phyloP scores from a whole-genome alignment of 2,329 filamentous ascomycete genomes.

The Curvularia eragrostidis region DNA sequence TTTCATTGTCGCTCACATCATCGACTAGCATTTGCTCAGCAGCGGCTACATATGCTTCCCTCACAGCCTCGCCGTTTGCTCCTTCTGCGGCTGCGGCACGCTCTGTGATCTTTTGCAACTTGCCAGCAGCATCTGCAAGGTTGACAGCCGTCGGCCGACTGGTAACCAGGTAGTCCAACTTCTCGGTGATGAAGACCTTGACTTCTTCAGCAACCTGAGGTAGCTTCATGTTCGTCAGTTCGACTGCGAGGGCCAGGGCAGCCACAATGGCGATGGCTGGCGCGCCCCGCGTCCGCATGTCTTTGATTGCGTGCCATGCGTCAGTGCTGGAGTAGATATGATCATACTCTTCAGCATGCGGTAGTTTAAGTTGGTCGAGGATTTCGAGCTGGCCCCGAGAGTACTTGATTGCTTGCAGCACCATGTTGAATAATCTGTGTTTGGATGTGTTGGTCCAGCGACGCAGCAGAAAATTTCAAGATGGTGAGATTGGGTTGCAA shows the following conservation, averaged over 20 bases:
- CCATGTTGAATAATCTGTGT: slow-evolving; percentile 47
- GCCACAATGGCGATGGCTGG: slow-evolving; percentile 99
- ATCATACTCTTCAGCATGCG: slow-evolving; percentile 81
- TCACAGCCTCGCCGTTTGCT: slow-evolving; percentile 62
- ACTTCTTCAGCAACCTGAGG: slow-evolving; percentile 67
- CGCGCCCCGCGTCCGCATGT: slow-evolving; percentile 81
- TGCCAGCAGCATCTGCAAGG: slow-evolving; percentile 84
- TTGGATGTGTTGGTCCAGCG: slow-evolving; percentile 15
- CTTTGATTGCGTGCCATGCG: slow-evolving; percentile 81
- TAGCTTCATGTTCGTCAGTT: slow-evolving; percentile 68
- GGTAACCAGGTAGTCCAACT: slow-evolving; percentile 84
- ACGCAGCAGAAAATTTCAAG: slow-evolving; percentile 27
- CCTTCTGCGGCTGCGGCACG: slow-evolving; percentile 53
- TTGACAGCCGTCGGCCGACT: slow-evolving; percentile 96
- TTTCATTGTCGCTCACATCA: slow-evolving; percentile 85
- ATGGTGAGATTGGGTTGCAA: slow-evolving; percentile 32
- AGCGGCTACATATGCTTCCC: slow-evolving; percentile 74
- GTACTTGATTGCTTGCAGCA: slow-evolving; percentile 81
- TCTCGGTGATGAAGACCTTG: slow-evolving; percentile 71
- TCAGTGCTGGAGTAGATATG: slow-evolving; percentile 72
- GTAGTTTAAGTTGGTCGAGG: slow-evolving; percentile 82
- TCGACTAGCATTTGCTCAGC: slow-evolving; percentile 87
- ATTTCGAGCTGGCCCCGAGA: slow-evolving; percentile 74
- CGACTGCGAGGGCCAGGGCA: slow-evolving; percentile 83
- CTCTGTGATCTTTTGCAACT: slow-evolving; percentile 72